Evolutionary conservation across 164 flowering plant genomes (phyloP).

Genomic region (Stephania yunnanensis): DNA sequence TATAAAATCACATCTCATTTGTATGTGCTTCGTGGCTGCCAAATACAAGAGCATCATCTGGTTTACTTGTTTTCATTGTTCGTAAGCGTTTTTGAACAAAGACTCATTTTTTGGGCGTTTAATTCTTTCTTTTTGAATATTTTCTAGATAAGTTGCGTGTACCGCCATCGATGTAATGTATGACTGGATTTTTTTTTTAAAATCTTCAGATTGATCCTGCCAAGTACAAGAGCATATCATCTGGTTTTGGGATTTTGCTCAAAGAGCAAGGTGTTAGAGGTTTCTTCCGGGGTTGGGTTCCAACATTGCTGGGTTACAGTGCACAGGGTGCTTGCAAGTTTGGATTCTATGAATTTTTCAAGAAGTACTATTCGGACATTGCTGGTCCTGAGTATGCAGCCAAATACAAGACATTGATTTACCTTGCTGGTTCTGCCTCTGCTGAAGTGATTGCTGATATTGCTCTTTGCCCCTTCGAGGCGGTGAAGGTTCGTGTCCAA

Average conservation of each 20-base stretch:
- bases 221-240: constrained; percentile 72
- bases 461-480: constrained; percentile 79
- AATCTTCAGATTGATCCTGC: constrained; percentile 62
- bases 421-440: constrained; percentile 85
- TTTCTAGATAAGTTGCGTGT: too few species aligned
- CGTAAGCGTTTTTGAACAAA: too few species aligned
- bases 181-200: neutral
- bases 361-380: constrained; percentile 78
- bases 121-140: too few species aligned
- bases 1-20: too few species aligned
- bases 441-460: constrained; percentile 85
- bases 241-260: constrained; percentile 71
- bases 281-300: constrained; percentile 83
- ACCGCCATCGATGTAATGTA: too few species aligned
- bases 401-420: constrained; percentile 78
- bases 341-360: constrained; percentile 83
- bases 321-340: constrained; percentile 96
- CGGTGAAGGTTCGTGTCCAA: constrained; percentile 81
- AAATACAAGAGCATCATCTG: too few species aligned
- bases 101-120: too few species aligned
- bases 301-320: constrained; percentile 70
- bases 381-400: constrained; percentile 73
- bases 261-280: constrained; percentile 73
- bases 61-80: too few species aligned
- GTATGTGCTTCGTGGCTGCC: too few species aligned